These are phyloP conservation scores for Xylariaceae sp. DNA, from an alignment of 2,329 filamentous ascomycete genomes.

Conservation along the genomic window DNA sequence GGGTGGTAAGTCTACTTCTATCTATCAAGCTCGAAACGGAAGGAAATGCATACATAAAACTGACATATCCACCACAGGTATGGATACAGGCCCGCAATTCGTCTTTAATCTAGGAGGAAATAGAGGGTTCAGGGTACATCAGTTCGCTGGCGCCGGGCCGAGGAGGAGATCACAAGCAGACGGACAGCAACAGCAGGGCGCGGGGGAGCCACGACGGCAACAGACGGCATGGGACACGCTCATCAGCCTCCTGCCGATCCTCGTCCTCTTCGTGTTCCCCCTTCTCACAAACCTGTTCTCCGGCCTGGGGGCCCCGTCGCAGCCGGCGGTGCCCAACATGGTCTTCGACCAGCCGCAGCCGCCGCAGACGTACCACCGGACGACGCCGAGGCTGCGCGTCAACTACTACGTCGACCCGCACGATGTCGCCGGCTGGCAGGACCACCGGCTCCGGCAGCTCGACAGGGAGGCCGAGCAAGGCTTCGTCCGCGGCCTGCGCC, in stretches of 20 bases:
- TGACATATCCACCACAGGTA: conserved; percentile 29
- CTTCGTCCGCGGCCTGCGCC: conserved; percentile 61
- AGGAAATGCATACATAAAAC: too few species aligned
- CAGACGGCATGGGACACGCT: conserved; percentile 53
- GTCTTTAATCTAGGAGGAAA: conserved; percentile 93
- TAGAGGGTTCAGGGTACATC: conserved; percentile 87
- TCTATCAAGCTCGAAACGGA: too few species aligned
- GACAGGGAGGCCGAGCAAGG: conserved; percentile 72
- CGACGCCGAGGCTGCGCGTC: conserved; percentile 64
- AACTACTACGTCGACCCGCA: conserved; percentile 80
- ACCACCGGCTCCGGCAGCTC: conserved; percentile 64
- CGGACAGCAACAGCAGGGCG: conserved; percentile 49
- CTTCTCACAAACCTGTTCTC: conserved; percentile 76
- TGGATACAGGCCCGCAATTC: conserved; percentile 79
- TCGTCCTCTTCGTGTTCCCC: conserved; percentile 83
- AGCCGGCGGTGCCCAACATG: conserved; percentile 60
- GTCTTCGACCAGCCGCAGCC: conserved; percentile 66
- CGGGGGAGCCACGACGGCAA: conserved; percentile 48
- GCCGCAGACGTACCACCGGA: conserved; percentile 70
- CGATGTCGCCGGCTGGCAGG: conserved; percentile 66
- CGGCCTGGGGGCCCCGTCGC: conserved; percentile 41
- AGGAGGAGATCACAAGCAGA: conserved; percentile 65
- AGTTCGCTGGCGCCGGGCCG: conserved; percentile 79
- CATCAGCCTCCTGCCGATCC: conserved; percentile 75
- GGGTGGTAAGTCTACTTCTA: conserved; percentile 41